Percentiles rank a stretch among this genome's conserved stretches.
These are phyloP conservation scores for Coemansia sp. DNA, from an alignment of 192 early-diverging fungal genomes.

Conservation along the genomic window DNA sequence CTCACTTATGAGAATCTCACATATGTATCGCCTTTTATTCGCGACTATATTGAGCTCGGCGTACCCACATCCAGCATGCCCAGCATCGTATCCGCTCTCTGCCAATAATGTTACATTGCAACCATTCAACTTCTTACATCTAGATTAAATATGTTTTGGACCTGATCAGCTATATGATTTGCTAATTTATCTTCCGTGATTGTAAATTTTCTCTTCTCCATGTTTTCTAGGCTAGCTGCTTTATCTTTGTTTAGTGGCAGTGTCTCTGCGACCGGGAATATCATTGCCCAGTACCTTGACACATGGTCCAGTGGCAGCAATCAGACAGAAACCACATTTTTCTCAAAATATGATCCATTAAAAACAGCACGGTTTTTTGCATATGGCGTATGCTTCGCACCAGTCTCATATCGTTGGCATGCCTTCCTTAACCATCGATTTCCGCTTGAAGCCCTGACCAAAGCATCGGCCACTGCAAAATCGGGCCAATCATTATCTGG, in stretches of 20 bases:
- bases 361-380: conserved; percentile 33
- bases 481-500: neutral
- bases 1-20: conserved; percentile 38
- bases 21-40: conserved; percentile 30
- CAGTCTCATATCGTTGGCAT: conserved; percentile 30
- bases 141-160: no score
- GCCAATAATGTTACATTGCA: no score
- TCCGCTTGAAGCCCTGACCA: conserved; percentile 10
- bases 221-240: conserved; percentile 2
- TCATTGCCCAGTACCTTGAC: conserved; percentile 24
- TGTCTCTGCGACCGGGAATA: conserved; percentile 29
- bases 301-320: neutral
- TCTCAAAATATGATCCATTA: conserved; percentile 12
- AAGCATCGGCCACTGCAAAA: neutral
- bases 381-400: conserved; percentile 30
- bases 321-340: neutral
- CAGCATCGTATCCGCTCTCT: conserved; percentile 16
- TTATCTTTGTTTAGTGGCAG: conserved; percentile 32
- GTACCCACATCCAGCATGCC: conserved; percentile 33
- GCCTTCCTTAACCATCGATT: conserved; percentile 33
- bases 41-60: conserved; percentile 34
- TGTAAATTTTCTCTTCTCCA: no score
- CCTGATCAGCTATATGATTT: no score
- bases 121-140: no score
- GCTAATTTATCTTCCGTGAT: no score